phyloP scores from a whole-genome alignment of 192 early-diverging fungal species.

The Coemansia sp. region DNA sequence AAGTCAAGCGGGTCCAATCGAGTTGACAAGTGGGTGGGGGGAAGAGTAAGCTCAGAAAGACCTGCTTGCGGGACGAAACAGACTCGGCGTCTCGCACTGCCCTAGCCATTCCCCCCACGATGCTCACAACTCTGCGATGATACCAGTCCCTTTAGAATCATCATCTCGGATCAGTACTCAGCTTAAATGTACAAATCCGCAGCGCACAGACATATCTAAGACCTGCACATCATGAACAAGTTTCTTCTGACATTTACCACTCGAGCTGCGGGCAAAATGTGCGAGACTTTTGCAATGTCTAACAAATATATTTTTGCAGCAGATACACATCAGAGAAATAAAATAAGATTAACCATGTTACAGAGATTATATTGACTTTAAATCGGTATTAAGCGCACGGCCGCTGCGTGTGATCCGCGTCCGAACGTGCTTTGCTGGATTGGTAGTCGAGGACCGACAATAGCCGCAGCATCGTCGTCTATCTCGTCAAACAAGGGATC shows the following conservation, averaged over 20 bases:
- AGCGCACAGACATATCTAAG: not conserved
- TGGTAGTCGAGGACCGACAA: conserved; percentile 1
- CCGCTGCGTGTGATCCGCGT: conserved; percentile 16
- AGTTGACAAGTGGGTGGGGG: not conserved
- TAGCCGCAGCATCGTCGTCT: not conserved
- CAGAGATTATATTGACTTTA: conserved; percentile 1
- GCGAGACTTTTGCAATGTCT: not conserved
- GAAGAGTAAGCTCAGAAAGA: not conserved
- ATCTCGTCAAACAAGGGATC: not conserved
- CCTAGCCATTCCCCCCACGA: not conserved
- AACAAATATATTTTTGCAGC: not conserved
- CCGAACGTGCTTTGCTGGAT: not conserved
- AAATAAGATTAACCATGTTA: not conserved
- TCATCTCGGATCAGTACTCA: not conserved
- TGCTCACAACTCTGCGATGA: not conserved
- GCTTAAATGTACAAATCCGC: not conserved
- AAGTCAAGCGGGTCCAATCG: not conserved
- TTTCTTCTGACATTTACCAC: too few species aligned
- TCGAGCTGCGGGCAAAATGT: not conserved
- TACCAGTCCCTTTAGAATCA: not conserved
- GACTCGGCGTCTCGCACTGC: not conserved
- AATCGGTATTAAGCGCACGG: conserved; percentile 17
- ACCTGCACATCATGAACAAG: too few species aligned
- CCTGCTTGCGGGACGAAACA: not conserved
- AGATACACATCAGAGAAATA: not conserved